These are phyloP conservation scores for Kodamaea lidongshanica DNA, from an alignment of 805 yeast species.

Conservation along the genomic window DNA sequence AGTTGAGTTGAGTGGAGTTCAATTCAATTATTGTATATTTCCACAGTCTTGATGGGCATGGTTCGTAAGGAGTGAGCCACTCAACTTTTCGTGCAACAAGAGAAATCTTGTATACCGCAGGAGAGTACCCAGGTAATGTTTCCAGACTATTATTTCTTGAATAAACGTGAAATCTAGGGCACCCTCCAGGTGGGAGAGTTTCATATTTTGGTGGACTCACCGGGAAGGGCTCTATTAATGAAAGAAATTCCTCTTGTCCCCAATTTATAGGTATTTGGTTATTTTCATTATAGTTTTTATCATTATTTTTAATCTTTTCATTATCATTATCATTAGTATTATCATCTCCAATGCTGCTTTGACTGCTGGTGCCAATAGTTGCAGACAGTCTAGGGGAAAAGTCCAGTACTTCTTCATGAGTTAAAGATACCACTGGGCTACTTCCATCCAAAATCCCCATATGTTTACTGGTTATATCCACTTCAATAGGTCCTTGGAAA, in stretches of 20 bases:
- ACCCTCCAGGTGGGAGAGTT: constrained; percentile 39
- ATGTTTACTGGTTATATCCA: too few species aligned
- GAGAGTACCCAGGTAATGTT: constrained; percentile 55
- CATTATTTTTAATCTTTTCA: neutral
- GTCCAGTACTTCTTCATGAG: constrained; percentile 6
- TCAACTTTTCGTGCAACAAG: constrained; percentile 61
- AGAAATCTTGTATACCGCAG: constrained; percentile 59
- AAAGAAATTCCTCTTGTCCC: constrained; percentile 13
- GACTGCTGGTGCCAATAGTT: constrained; percentile 8
- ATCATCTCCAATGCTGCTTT: too few species aligned
- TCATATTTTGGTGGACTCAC: constrained; percentile 34
- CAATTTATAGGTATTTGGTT: neutral
- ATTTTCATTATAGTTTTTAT: neutral
- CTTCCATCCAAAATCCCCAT: too few species aligned
- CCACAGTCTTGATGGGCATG: constrained; percentile 68
- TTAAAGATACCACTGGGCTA: constrained; percentile 6
- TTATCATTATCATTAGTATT: constrained; percentile 6
- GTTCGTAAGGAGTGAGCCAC: constrained; percentile 72
- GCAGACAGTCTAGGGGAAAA: constrained; percentile 7
- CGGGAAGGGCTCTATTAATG: constrained; percentile 33
- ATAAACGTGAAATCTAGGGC: constrained; percentile 32
- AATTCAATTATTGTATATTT: constrained; percentile 59
- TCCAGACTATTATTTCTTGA: constrained; percentile 27
- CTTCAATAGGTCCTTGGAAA: too few species aligned
- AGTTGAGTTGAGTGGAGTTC: constrained; percentile 79